Conservation (phyloP, 768 basidiomycete genomes). For the Lactarius quietus region DNA sequence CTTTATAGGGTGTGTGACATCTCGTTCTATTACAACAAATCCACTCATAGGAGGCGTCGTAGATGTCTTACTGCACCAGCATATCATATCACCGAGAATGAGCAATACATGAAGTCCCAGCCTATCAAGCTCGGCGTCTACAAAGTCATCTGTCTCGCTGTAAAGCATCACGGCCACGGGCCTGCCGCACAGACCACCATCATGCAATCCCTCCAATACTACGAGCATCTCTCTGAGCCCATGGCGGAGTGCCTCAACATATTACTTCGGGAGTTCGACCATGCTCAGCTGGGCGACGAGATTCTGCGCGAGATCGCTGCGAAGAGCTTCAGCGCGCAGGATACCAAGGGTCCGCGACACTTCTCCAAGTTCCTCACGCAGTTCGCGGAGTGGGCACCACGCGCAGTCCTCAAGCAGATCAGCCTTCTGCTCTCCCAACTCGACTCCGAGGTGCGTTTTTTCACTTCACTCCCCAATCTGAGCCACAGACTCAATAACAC, state of each 20-base stretch:
- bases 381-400: constrained; percentile 75
- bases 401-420: constrained; percentile 85
- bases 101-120: constrained; percentile 79
- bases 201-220: constrained; percentile 89
- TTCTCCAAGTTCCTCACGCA: constrained; percentile 83
- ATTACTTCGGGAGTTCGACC: constrained; percentile 83
- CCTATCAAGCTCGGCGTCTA: constrained; percentile 73
- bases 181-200: constrained; percentile 85
- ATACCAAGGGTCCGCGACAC: constrained; percentile 81
- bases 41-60: constrained; percentile 13
- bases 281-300: constrained; percentile 86
- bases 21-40: not conserved
- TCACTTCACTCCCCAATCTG: not conserved
- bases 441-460: constrained; percentile 79
- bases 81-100: constrained; percentile 82
- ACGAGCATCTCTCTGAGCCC: constrained; percentile 89
- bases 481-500: not conserved
- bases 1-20: constrained; percentile 67
- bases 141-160: constrained; percentile 86
- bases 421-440: constrained; percentile 78
- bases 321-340: constrained; percentile 73
- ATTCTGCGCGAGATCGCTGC: constrained; percentile 82
- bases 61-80: constrained; percentile 88
- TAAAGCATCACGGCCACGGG: constrained; percentile 85
- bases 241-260: constrained; percentile 87